Base-by-base conservation (phyloP, 163 green algal genomes). In the Coccomyxa subellipsoidea region DNA sequence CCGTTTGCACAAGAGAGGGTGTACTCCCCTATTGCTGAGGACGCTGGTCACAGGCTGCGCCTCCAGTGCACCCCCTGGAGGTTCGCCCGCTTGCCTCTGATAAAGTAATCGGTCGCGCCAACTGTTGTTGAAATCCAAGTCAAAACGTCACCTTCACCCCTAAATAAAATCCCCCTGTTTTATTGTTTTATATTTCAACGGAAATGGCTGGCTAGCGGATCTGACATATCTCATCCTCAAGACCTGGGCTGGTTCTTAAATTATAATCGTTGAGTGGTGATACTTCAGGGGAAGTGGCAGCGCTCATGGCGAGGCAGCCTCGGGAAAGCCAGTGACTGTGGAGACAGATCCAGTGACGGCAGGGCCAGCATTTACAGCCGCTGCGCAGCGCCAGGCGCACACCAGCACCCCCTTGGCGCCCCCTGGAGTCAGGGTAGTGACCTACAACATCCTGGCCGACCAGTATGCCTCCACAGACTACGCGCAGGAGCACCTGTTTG, bases 371-470 rank as follows among this genome's bases (percentile, higher is more conserved):
- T 29, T 34, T 10, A 73, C 69, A 8, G 86, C 86, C 6, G 86
- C 85, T 5, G 72, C 66, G 27, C 12, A 69, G 18, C 82, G 86
- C 32, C 82, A 88, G 21, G 75, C 81, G 10, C 84, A 84, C 8
- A 86, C 85, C 7, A 81, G 53, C 29, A 34, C 73, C 31, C 84
- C 83, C 34, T 76, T 91, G 35, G 25, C 76, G 35, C 10, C 82
- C 0, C 92, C 90, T 6, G 77, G 76, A 8, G 88, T 98, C 32
- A 87, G 95, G 0, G 87, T 97, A 0, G 78, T 97, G 72, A 95
- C 93, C 37, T 98, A 98, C 90, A 98, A 98, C 91, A 93, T 98
- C 75, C 87, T 98, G 80, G 95, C 95, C 10, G 95, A 97, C 90
- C 94, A 98, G 87, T 98, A 98, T 78, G 92, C 92, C 0, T 87